These are phyloP conservation scores for Cladosporium austrohemisphaericum DNA, from an alignment of 2,329 filamentous ascomycete species.

Conservation along the genomic window DNA sequence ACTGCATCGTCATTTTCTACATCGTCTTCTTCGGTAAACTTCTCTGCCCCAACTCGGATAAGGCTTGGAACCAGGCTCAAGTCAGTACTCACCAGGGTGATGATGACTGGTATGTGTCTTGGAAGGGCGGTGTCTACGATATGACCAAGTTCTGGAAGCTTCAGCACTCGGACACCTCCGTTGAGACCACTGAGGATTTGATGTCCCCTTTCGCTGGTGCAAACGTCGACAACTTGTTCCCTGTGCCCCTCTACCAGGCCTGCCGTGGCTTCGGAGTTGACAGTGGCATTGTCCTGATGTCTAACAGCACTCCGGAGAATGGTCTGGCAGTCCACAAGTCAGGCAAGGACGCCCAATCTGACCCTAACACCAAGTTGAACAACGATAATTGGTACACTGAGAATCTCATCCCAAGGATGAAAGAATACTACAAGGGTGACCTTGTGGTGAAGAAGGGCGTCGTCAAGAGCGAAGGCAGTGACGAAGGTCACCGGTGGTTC, in stretches of 20 bases:
- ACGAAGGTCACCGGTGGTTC: conserved; percentile 72
- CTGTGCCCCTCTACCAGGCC: conserved; percentile 68
- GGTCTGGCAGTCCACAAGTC: conserved; percentile 61
- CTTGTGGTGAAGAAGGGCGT: conserved; percentile 65
- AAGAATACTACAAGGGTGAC: conserved; percentile 81
- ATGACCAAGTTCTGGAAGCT: conserved; percentile 81
- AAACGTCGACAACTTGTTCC: conserved; percentile 81
- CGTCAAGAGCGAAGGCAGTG: conserved; percentile 62
- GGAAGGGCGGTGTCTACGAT: conserved; percentile 87
- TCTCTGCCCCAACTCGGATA: conserved; percentile 86
- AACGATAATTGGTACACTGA: conserved; percentile 72
- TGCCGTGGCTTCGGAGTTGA: conserved; percentile 70
- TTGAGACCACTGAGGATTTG: conserved; percentile 52
- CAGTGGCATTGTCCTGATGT: conserved; percentile 54
- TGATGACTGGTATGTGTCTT: conserved; percentile 80
- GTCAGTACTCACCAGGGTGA: conserved; percentile 66
- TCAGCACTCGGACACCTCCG: conserved; percentile 71
- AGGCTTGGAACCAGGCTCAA: conserved; percentile 74
- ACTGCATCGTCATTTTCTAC: conserved; percentile 82
- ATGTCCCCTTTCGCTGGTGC: conserved; percentile 78
- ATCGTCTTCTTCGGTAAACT: conserved; percentile 82
- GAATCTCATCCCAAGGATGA: conserved; percentile 72
- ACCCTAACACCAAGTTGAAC: conserved; percentile 53
- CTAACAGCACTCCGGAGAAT: conserved; percentile 59
- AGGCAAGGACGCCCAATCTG: conserved; percentile 55